Percentiles rank a stretch among this genome's conserved stretches.
Evolutionary conservation across 192 early-diverging fungal genomes (phyloP).

Genomic region (Linnemannia hyalina): DNA sequence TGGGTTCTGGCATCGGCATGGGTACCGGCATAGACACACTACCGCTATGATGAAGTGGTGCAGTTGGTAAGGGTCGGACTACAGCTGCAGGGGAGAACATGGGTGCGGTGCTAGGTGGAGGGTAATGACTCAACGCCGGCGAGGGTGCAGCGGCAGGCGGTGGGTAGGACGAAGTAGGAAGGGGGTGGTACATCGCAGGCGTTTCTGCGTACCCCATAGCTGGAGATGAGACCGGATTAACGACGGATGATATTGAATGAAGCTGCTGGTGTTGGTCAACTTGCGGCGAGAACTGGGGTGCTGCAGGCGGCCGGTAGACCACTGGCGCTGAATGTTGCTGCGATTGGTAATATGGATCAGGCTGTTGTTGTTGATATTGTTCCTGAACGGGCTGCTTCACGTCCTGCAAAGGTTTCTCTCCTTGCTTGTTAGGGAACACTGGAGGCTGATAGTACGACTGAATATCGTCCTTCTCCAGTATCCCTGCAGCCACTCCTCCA

Average conservation of each 20-base stretch:
- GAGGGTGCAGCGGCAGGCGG: not conserved
- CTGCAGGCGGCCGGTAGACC: not conserved
- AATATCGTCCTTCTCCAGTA: not conserved
- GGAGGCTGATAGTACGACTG: not conserved
- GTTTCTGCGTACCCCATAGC: not conserved
- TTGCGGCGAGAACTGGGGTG: not conserved
- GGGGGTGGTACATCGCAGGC: not conserved
- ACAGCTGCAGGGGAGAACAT: not conserved
- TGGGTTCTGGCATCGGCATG: not conserved
- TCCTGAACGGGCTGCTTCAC: not conserved
- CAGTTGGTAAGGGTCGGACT: not conserved
- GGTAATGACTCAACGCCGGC: not conserved
- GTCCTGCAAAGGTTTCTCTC: not conserved
- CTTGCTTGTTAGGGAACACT: not conserved
- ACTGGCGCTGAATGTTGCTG: not conserved
- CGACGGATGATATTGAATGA: not conserved
- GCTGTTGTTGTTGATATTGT: not conserved
- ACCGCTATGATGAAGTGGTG: not conserved
- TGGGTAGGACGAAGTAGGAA: not conserved
- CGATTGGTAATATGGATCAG: not conserved
- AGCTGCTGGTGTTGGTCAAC: not conserved
- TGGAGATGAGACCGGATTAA: not conserved
- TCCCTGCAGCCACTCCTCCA: not conserved
- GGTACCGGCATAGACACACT: not conserved
- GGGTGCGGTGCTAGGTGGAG: not conserved